These are phyloP conservation scores for Termitomyces eurrhizus DNA, from an alignment of 768 basidiomycete species.

Conservation along the genomic window DNA sequence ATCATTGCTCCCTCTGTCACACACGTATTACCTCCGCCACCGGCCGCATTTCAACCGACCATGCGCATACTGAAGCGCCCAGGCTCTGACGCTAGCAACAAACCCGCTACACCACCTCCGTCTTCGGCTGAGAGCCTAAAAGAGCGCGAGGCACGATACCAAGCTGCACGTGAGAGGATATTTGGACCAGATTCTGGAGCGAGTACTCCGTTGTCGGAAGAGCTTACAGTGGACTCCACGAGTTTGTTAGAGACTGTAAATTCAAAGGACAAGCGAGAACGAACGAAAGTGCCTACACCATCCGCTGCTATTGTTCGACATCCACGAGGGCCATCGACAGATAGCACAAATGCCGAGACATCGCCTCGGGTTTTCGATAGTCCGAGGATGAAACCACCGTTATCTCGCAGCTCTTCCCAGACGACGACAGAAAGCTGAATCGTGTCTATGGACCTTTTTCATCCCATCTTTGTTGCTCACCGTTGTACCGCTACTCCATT, in stretches of 20 bases:
- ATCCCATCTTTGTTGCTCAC: background rate
- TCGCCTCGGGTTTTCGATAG: conserved; percentile 21
- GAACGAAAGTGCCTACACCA: background rate
- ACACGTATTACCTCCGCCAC: conserved; percentile 43
- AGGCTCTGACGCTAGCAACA: conserved; percentile 23
- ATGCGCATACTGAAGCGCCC: conserved; percentile 76
- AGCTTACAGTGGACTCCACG: background rate
- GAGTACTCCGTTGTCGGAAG: background rate
- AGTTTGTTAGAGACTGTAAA: background rate
- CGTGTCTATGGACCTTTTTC: background rate
- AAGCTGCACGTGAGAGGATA: conserved; percentile 70
- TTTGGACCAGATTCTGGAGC: conserved; percentile 39
- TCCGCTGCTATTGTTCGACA: conserved; percentile 21
- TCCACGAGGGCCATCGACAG: conserved; percentile 16
- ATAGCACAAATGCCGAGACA: background rate
- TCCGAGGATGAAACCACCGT: conserved; percentile 14
- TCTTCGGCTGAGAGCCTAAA: conserved; percentile 38
- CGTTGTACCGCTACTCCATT: background rate
- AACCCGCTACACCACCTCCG: conserved; percentile 22
- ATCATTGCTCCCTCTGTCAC: conserved; percentile 36
- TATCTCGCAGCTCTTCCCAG: background rate
- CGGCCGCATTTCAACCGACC: conserved; percentile 54
- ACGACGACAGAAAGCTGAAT: background rate
- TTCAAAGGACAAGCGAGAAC: conserved; percentile 6
- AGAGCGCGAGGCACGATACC: conserved; percentile 70